A percentile compares a stretch with the other conserved stretches of the same genome.
Evolutionary conservation across 441 rosid genomes (phyloP).

Genomic region (Corymbia citriodora): DNA sequence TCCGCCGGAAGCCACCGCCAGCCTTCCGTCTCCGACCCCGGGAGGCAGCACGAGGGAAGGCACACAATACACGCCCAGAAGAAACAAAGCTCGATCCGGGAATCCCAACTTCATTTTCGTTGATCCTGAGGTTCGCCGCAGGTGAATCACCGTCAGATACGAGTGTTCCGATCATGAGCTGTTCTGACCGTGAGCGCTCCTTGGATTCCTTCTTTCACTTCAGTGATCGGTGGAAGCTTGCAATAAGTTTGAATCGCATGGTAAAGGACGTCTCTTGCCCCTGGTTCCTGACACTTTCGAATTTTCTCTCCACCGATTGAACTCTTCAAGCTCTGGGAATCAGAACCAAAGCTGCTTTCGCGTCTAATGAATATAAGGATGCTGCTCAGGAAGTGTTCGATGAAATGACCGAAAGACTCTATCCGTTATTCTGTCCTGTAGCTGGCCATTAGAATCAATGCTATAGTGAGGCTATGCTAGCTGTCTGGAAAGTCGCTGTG

Average conservation of each 20-base stretch:
- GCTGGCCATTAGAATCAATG: not conserved
- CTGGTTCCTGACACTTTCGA: not conserved
- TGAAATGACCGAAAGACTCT: too few relatives aligned
- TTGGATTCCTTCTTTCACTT: too few relatives aligned
- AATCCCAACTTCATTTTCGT: not conserved
- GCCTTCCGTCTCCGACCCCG: not conserved
- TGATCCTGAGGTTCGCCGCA: not conserved
- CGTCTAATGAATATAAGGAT: too few relatives aligned
- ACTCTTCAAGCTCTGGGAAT: too few relatives aligned
- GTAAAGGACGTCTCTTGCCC: not conserved
- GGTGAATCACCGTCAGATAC: not conserved
- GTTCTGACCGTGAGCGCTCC: too few relatives aligned
- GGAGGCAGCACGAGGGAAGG: not conserved
- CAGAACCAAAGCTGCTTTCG: not conserved
- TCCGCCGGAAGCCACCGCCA: accelerated
- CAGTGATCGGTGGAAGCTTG: too few relatives aligned
- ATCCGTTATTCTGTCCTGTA: too few relatives aligned
- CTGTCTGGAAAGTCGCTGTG: too few relatives aligned
- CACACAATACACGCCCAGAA: too few relatives aligned
- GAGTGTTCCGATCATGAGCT: too few relatives aligned
- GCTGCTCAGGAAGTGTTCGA: not conserved
- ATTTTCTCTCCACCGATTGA: too few relatives aligned
- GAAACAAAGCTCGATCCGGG: not conserved
- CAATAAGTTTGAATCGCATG: not conserved
- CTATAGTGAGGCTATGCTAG: too few relatives aligned